phyloP scores from a whole-genome alignment of 1,284 basidiomycete species.

The Rhodotorula sp. region DNA sequence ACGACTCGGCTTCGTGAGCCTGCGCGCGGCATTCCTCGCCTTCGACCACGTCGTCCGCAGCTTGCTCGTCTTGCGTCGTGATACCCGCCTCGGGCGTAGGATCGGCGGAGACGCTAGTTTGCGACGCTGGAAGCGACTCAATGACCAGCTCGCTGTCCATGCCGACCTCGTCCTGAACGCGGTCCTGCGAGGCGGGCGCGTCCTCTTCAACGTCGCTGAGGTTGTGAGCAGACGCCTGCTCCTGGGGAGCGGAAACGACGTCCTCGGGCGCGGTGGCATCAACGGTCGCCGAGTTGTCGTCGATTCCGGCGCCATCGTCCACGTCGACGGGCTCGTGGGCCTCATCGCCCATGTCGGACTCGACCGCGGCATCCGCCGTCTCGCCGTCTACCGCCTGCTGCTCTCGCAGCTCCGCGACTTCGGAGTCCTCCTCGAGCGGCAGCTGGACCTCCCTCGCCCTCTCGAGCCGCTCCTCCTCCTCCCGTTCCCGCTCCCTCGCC shows the following conservation, averaged over 20 bases:
- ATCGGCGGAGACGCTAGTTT: neutral
- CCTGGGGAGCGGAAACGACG: no score
- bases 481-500: no score
- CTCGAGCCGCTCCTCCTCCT: neutral
- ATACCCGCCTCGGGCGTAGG: no score
- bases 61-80: neutral
- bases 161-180: conserved; percentile 1
- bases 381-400: neutral
- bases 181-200: no score
- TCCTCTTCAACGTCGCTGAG: neutral
- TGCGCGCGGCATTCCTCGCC: no score
- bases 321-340: neutral
- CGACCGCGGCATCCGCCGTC: no score
- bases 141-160: conserved; percentile 12
- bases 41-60: neutral
- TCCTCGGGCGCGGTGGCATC: neutral
- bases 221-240: no score
- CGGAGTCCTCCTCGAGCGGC: neutral
- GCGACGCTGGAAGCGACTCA: conserved; percentile 1
- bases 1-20: neutral
- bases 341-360: no score
- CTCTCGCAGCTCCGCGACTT: neutral
- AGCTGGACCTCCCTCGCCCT: neutral
- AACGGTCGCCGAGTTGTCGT: neutral
- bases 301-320: neutral